These are phyloP conservation scores for Colletotrichum incanum DNA, from an alignment of 2,329 filamentous ascomycete species.

Conservation along the genomic window DNA sequence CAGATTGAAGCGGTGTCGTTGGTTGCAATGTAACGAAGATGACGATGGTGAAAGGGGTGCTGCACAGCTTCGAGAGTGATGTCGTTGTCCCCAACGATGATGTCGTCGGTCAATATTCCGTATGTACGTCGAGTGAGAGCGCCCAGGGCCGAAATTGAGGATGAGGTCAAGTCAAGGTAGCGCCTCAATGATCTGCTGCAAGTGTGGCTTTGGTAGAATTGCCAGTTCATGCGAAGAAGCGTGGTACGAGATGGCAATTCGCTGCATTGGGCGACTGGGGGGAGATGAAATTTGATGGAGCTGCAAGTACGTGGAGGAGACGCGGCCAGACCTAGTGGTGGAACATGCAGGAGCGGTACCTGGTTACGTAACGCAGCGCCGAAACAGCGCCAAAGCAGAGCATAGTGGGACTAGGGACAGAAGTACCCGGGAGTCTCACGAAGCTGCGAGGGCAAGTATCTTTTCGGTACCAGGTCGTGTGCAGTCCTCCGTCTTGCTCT, in stretches of 20 bases:
- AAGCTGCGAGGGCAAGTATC: neutral
- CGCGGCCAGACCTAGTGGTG: constrained; percentile 6
- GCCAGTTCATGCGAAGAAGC: constrained; percentile 38
- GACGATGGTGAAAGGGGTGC: neutral
- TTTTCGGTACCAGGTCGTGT: constrained; percentile 1
- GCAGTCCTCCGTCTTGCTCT: neutral
- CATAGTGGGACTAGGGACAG: constrained; percentile 12
- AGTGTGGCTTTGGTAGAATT: constrained; percentile 42
- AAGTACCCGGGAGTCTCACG: constrained; percentile 30
- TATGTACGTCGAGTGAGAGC: neutral
- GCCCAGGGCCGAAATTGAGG: constrained; percentile 32
- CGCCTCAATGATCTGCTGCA: constrained; percentile 42
- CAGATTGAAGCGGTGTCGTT: neutral
- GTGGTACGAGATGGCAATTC: constrained; percentile 19
- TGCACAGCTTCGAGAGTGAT: neutral
- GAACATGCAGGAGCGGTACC: constrained; percentile 28
- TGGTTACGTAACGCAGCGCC: constrained; percentile 31
- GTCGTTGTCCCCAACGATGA: constrained; percentile 3
- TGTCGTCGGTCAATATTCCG: constrained; percentile 10
- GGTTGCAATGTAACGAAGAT: neutral
- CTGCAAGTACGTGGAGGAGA: constrained; percentile 31
- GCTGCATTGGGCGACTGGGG: constrained; percentile 8
- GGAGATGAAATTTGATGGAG: constrained; percentile 40
- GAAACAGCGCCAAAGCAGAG: constrained; percentile 17
- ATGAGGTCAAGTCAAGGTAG: constrained; percentile 23